Evolutionary conservation across 2,329 filamentous ascomycete species (phyloP).

Genomic region (Huntiella abstrusa): DNA sequence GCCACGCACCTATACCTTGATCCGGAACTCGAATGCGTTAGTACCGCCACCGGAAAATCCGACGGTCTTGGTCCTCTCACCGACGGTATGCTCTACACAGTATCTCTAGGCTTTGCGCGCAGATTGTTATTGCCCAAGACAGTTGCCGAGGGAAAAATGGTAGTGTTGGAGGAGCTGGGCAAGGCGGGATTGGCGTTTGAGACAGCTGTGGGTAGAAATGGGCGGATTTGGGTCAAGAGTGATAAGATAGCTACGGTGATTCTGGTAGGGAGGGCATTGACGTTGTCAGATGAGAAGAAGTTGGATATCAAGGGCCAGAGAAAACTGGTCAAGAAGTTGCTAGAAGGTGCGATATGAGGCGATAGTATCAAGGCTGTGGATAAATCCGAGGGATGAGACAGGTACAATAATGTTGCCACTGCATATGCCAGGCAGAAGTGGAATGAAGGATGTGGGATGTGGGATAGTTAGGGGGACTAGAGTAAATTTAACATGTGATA

Average conservation of each 20-base stretch:
- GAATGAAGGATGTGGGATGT: no score
- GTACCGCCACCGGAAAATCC: conserved; percentile 66
- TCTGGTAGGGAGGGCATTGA: conserved; percentile 59
- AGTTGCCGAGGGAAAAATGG: conserved; percentile 42
- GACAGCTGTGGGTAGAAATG: conserved; percentile 83
- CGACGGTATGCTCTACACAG: conserved; percentile 69
- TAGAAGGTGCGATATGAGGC: background rate
- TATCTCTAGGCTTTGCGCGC: conserved; percentile 68
- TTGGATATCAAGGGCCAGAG: conserved; percentile 48
- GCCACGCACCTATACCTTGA: conserved; percentile 69
- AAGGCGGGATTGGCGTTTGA: conserved; percentile 68
- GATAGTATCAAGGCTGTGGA: no score
- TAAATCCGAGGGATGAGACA: no score
- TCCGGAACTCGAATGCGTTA: conserved; percentile 77
- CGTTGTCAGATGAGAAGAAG: conserved; percentile 52
- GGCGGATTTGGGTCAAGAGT: conserved; percentile 78
- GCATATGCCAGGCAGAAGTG: no score
- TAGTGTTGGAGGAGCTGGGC: conserved; percentile 63
- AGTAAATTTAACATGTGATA: no score
- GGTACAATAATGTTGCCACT: no score
- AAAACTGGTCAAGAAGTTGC: conserved; percentile 46
- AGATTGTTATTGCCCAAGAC: conserved; percentile 50
- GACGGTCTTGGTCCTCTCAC: conserved; percentile 72
- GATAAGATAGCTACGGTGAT: conserved; percentile 54
- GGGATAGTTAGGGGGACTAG: no score